Base-by-base conservation (phyloP, 805 yeast genomes). In the Pichia gijzeniarum region DNA sequence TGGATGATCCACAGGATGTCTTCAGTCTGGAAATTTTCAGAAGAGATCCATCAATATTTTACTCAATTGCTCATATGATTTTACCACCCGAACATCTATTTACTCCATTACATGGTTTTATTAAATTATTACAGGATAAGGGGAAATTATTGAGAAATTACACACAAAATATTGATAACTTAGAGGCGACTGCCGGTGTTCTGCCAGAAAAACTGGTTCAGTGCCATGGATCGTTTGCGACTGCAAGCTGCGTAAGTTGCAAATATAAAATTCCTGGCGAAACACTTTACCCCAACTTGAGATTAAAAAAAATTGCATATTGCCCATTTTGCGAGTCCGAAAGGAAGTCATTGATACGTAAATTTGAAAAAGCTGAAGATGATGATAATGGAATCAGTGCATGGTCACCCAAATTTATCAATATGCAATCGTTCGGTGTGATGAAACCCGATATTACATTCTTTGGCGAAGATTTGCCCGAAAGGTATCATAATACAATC, bases 381-480 rank as follows among this genome's bases (percentile, higher is more conserved):
- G 61, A 59, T 38, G 63, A 25, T 25, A 25, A 25, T 25, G 28
- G 28, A 10, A 7, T 25, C 10, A 25, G 60, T 1, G 35, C 21
- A 14, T 58, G 50, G 36, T 63, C 64, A 1, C 45, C 65, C 5
- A 50, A 50, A 19, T 63, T 50, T 41, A 59, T 60, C 9, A 44
- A 53, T 44, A 63, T 70, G 20, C 74, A 77, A 54, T 74, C 84
- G 8, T 78, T 64, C 59, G 96, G 96, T 14, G 91, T 88, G 3
- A 73, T 86, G 75, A 89, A 90, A 61, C 97, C 97, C 0, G 95
- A 89, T 59, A 89, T 89, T 49, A 88, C 95, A 0, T 89, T 89
- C 58, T 89, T 89, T 54, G 95, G 95, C 14, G 96, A 89, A 61
- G 77, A 80, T 14, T 68, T 89, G 47, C 96, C 96, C 1, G 69